Evolutionary conservation across 2,329 filamentous ascomycete species (phyloP).

Genomic region (Trichophyton schoenleinii): DNA sequence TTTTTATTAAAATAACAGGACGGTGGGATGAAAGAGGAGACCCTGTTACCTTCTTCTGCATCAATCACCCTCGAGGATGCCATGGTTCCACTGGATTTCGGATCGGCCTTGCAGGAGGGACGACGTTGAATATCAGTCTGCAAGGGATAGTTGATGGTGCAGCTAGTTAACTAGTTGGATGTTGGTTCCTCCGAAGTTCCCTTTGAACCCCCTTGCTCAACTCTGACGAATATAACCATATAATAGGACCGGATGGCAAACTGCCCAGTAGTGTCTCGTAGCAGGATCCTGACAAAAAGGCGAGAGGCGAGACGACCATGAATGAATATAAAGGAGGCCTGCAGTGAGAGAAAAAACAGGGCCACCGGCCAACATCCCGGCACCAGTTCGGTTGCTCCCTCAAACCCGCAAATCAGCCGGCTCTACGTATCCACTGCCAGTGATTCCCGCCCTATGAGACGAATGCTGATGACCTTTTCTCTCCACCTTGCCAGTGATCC

Average conservation of each 20-base stretch:
- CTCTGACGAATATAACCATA: not conserved
- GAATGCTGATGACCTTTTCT: not conserved
- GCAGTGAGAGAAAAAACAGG: not conserved
- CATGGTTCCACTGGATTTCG: slow-evolving; percentile 1
- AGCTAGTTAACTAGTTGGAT: not conserved
- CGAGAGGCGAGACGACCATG: not conserved
- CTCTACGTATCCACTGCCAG: slow-evolving; percentile 4
- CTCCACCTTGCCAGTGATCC: not conserved
- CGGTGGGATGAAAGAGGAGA: not conserved
- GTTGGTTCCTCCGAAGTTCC: not conserved
- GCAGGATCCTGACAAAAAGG: not conserved
- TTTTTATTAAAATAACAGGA: no score
- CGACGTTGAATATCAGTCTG: slow-evolving; percentile 1
- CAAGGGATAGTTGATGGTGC: not conserved
- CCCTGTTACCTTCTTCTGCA: slow-evolving; percentile 42
- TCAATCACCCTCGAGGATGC: slow-evolving; percentile 22
- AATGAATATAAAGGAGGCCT: not conserved
- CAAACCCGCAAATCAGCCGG: not conserved
- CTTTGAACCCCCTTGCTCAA: not conserved
- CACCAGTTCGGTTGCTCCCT: not conserved
- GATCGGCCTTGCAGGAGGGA: slow-evolving; percentile 3
- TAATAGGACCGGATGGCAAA: not conserved
- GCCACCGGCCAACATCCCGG: not conserved
- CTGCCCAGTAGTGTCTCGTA: not conserved
- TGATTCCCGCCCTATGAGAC: not conserved